A percentile compares a stretch with the other conserved stretches of the same genome.
Evolutionary conservation across 257 asterid genomes (phyloP).

Genomic region (Solanum virginianum): DNA sequence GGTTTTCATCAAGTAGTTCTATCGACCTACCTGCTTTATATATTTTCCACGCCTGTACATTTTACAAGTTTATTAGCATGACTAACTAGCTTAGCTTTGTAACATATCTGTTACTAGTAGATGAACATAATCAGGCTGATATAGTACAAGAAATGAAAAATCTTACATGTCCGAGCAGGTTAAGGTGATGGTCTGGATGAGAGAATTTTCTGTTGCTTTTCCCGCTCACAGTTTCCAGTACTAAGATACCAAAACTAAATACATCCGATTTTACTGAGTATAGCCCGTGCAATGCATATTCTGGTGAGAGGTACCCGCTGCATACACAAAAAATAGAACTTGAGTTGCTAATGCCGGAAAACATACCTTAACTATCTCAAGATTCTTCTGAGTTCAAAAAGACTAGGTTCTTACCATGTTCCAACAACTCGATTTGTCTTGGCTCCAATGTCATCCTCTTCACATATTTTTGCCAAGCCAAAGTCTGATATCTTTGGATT

Average conservation of each 20-base stretch:
- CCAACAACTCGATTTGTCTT: conserved; percentile 33
- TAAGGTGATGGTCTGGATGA: conserved; percentile 10
- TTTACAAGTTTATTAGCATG: neutral
- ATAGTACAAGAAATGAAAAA: neutral
- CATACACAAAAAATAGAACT: neutral
- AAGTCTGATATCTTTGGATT: conserved; percentile 52
- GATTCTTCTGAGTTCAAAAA: neutral
- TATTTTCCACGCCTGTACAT: conserved; percentile 20
- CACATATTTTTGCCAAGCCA: conserved; percentile 29
- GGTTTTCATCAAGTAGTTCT: conserved; percentile 8
- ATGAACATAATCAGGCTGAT: neutral
- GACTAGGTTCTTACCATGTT: conserved; percentile 19
- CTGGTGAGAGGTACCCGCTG: conserved; percentile 21
- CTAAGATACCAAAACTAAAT: conserved; percentile 17
- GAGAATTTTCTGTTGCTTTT: conserved; percentile 10
- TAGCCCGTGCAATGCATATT: conserved; percentile 10
- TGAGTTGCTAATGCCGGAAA: neutral
- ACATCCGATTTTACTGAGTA: conserved; percentile 23
- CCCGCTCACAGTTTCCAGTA: conserved; percentile 18
- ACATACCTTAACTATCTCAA: neutral
- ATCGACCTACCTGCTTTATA: conserved; percentile 7
- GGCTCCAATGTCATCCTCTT: conserved; percentile 26
- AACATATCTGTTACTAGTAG: neutral
- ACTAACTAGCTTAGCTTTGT: neutral
- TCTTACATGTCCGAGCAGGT: conserved; percentile 17